Evolutionary conservation across 1,284 basidiomycete genomes (phyloP).

Genomic region (Athelia sp.): DNA sequence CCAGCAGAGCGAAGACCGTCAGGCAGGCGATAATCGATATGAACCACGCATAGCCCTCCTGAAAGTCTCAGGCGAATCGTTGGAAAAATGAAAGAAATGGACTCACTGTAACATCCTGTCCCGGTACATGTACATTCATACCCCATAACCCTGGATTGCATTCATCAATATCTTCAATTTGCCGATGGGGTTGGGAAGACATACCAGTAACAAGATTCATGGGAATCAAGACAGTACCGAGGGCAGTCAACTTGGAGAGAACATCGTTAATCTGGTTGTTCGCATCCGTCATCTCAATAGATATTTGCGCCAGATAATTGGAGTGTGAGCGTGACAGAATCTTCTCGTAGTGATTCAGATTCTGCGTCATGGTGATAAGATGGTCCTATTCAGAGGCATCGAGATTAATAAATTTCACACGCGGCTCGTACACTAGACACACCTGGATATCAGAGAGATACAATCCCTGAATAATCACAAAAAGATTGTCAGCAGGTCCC

Average conservation of each 20-base stretch:
- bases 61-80: neutral
- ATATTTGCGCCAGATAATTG: conserved; percentile 98
- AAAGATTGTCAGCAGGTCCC: conserved; percentile 1
- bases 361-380: conserved; percentile 99
- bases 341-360: conserved; percentile 98
- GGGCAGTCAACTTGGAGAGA: conserved; percentile 94
- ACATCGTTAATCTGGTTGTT: conserved; percentile 99
- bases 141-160: conserved; percentile 67
- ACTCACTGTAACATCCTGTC: conserved; percentile 55
- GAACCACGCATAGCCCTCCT: conserved; percentile 71
- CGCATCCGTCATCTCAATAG: conserved; percentile 99
- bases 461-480: conserved; percentile 57
- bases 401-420: neutral
- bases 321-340: conserved; percentile 98
- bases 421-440: conserved; percentile 6
- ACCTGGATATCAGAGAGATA: conserved; percentile 91
- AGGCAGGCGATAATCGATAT: conserved; percentile 77
- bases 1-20: conserved; percentile 73
- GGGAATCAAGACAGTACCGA: conserved; percentile 96
- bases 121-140: conserved; percentile 92
- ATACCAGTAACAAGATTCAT: conserved; percentile 93
- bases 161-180: conserved; percentile 7
- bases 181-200: conserved; percentile 2
- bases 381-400: conserved; percentile 65
- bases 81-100: neutral